Evolutionary conservation across 257 asterid genomes (phyloP).

Genomic region (Plectranthus barbatus): DNA sequence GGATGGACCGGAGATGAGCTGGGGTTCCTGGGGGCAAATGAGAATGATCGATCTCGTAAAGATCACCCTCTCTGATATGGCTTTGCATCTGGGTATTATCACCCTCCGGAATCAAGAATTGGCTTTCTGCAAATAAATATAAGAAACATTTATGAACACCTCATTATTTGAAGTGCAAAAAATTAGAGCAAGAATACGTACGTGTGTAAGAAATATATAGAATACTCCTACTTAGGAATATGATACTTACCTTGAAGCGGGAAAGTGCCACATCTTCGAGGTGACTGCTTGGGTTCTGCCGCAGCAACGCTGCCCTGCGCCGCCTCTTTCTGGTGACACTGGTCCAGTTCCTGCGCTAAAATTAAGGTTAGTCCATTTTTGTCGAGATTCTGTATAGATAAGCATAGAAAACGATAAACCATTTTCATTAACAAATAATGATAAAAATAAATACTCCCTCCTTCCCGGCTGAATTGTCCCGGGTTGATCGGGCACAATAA

Average conservation of each 20-base stretch:
- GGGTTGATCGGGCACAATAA: no score
- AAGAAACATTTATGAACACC: no score
- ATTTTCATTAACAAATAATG: no score
- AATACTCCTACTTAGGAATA: neutral
- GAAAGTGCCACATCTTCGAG: neutral
- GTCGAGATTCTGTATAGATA: constrained; percentile 9
- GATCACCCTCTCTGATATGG: constrained; percentile 38
- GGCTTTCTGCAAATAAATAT: neutral
- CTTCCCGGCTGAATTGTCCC: no score
- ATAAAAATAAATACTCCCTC: neutral
- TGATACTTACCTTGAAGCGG: constrained; percentile 18
- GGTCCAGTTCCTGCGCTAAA: constrained; percentile 25
- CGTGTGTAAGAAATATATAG: neutral
- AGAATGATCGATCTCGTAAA: constrained; percentile 68
- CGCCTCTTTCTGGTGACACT: constrained; percentile 18
- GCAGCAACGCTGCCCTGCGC: constrained; percentile 23
- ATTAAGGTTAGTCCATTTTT: constrained; percentile 3
- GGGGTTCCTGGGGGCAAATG: constrained; percentile 69
- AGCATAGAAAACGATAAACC: no score
- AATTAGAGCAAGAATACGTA: neutral
- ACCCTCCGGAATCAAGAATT: constrained; percentile 10
- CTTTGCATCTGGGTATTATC: constrained; percentile 4
- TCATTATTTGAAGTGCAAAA: neutral
- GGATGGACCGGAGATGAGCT: constrained; percentile 55
- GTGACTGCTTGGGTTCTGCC: constrained; percentile 17